These are phyloP conservation scores for Geoglossum cookeanum DNA, from an alignment of 2,329 filamentous ascomycete genomes.

Conservation along the genomic window DNA sequence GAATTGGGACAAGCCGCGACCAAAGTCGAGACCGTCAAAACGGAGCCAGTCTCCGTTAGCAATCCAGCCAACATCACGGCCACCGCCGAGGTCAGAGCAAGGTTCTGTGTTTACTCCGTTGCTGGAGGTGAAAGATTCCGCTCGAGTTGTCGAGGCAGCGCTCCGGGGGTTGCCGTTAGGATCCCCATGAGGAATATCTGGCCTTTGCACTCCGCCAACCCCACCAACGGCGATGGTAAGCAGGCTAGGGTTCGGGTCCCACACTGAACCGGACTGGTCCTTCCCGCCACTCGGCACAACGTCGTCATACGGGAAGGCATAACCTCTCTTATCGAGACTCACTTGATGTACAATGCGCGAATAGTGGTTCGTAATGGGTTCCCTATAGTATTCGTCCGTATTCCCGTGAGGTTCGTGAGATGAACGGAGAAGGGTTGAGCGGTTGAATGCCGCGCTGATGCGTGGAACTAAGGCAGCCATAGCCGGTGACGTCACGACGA, in stretches of 20 bases:
- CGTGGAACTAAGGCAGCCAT: conserved; percentile 49
- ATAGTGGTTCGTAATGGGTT: conserved; percentile 44
- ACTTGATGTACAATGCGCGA: conserved; percentile 42
- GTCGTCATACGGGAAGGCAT: conserved; percentile 56
- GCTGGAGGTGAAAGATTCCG: background rate
- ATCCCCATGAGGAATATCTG: no score
- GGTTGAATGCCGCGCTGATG: conserved; percentile 58
- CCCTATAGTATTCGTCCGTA: conserved; percentile 32
- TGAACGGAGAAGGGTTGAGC: conserved; percentile 42
- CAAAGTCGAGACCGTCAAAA: background rate
- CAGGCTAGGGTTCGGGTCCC: conserved; percentile 33
- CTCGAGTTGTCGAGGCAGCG: background rate
- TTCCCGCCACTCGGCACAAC: conserved; percentile 33
- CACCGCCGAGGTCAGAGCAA: background rate
- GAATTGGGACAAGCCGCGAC: background rate
- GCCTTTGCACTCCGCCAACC: no score
- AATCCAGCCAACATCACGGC: background rate
- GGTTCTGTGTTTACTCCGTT: background rate
- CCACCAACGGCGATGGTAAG: conserved; percentile 39
- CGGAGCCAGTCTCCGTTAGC: background rate
- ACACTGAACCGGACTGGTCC: conserved; percentile 45
- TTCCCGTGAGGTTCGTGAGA: conserved; percentile 30
- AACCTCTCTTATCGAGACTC: conserved; percentile 40
- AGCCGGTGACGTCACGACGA: conserved; percentile 26
- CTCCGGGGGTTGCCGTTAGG: background rate